Evolutionary conservation across 345 rosid genomes (phyloP).

Genomic region (Populus ilicifolia): DNA sequence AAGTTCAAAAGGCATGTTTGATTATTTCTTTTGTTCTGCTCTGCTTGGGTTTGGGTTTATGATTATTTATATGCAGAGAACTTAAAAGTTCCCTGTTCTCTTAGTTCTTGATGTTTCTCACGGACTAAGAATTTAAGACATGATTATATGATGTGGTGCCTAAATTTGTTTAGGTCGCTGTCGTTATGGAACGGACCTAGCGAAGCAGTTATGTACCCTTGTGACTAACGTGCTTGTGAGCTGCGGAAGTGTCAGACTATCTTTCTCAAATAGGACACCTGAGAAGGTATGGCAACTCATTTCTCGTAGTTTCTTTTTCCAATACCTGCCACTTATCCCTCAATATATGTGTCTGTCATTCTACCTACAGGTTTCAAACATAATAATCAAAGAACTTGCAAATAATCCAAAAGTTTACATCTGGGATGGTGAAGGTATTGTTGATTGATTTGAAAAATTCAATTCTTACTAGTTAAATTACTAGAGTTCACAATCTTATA

Average conservation of each 20-base stretch:
- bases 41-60: neutral
- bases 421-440: slow-evolving; percentile 91
- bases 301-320: slow-evolving; percentile 3
- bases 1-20: neutral
- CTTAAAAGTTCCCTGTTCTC: neutral
- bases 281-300: slow-evolving; percentile 52
- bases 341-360: neutral
- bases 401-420: slow-evolving; percentile 77
- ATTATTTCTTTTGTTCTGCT: neutral
- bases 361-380: slow-evolving; percentile 51
- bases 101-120: slow-evolving; percentile 1
- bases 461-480: neutral
- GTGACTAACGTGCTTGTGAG: slow-evolving; percentile 55
- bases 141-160: slow-evolving; percentile 1
- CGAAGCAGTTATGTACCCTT: slow-evolving; percentile 62
- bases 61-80: neutral
- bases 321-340: neutral
- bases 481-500: slow-evolving; percentile 9
- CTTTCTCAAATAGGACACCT: slow-evolving; percentile 79
- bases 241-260: slow-evolving; percentile 84
- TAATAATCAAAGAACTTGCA: slow-evolving; percentile 63
- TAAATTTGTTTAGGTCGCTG: slow-evolving; percentile 52
- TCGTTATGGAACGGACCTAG: slow-evolving; percentile 80
- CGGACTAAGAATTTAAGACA: neutral
- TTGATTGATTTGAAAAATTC: neutral